Conservation (phyloP, 2,329 filamentous ascomycete genomes). For the Allantophomopsis cytisporea region DNA sequence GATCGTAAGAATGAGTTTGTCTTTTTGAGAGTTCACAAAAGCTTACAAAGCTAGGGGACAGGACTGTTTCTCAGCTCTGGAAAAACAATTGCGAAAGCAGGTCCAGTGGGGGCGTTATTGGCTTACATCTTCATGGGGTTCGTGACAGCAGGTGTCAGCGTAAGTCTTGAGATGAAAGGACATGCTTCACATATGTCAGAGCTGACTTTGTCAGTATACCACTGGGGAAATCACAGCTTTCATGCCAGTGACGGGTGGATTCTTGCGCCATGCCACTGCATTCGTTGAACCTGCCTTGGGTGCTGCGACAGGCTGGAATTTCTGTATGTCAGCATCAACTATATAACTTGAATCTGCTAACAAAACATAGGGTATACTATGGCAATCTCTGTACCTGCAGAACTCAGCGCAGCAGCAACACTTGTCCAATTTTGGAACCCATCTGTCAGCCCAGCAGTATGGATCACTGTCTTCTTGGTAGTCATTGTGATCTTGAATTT, state of each 20-base stretch:
- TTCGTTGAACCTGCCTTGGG: constrained; percentile 69
- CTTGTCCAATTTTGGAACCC: constrained; percentile 25
- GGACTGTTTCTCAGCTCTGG: constrained; percentile 36
- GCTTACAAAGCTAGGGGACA: constrained; percentile 19
- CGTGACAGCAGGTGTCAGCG: constrained; percentile 66
- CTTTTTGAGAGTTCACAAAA: constrained; percentile 30
- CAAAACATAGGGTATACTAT: neutral
- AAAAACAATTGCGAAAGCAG: constrained; percentile 24
- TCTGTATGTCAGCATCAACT: neutral
- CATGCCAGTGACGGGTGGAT: constrained; percentile 59
- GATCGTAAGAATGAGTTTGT: constrained; percentile 45
- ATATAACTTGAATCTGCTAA: neutral
- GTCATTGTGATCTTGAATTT: constrained; percentile 50
- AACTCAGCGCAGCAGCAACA: neutral
- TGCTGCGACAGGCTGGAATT: constrained; percentile 43
- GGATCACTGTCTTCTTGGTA: constrained; percentile 57
- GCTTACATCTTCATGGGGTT: constrained; percentile 54
- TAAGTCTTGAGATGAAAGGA: constrained; percentile 71
- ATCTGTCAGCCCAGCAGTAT: constrained; percentile 61
- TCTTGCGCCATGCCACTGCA: constrained; percentile 63
- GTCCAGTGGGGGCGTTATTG: constrained; percentile 53
- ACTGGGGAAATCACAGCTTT: too few species aligned
- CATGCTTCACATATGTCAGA: constrained; percentile 34
- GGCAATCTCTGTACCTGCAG: neutral
- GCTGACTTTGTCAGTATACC: neutral